Evolutionary conservation across 2,329 filamentous ascomycete species (phyloP).

Genomic region (Biscogniauxia marginata): DNA sequence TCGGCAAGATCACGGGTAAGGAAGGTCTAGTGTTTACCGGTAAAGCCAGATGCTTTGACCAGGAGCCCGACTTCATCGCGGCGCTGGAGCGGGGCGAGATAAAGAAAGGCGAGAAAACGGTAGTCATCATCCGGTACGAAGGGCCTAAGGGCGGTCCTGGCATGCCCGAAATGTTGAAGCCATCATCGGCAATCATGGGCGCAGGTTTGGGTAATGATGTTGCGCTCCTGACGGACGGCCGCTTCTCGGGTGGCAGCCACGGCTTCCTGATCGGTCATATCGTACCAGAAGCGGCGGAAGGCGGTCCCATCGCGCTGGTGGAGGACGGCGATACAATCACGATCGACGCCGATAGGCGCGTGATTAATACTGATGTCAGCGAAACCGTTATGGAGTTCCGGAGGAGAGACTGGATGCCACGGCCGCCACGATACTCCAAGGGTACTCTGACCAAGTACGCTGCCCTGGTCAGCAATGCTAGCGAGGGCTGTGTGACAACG

Average conservation of each 20-base stretch:
- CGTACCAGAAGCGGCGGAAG: slow-evolving; percentile 82
- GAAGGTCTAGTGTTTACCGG: slow-evolving; percentile 83
- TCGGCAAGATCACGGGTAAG: slow-evolving; percentile 93
- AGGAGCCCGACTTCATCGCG: slow-evolving; percentile 76
- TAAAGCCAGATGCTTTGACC: slow-evolving; percentile 79
- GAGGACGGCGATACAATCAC: slow-evolving; percentile 75
- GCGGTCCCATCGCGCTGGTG: slow-evolving; percentile 82
- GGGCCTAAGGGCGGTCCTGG: slow-evolving; percentile 91
- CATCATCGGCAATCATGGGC: slow-evolving; percentile 90
- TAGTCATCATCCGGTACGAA: slow-evolving; percentile 89
- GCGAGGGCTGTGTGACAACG: slow-evolving; percentile 56
- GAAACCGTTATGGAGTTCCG: slow-evolving; percentile 62
- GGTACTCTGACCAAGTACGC: slow-evolving; percentile 74
- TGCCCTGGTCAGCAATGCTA: slow-evolving; percentile 55
- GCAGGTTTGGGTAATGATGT: slow-evolving; percentile 76
- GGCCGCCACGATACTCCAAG: slow-evolving; percentile 55
- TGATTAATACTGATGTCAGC: slow-evolving; percentile 65
- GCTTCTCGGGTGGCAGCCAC: slow-evolving; percentile 79
- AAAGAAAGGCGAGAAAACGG: slow-evolving; percentile 82
- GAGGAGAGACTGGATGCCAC: slow-evolving; percentile 60
- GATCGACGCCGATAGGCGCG: slow-evolving; percentile 76
- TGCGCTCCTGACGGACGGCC: slow-evolving; percentile 70
- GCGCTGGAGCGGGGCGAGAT: slow-evolving; percentile 76
- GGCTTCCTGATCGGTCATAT: slow-evolving; percentile 88
- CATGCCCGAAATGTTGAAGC: slow-evolving; percentile 94